Conservation (phyloP, 106 monocot genomes). For the Cymbidium sinense region DNA sequence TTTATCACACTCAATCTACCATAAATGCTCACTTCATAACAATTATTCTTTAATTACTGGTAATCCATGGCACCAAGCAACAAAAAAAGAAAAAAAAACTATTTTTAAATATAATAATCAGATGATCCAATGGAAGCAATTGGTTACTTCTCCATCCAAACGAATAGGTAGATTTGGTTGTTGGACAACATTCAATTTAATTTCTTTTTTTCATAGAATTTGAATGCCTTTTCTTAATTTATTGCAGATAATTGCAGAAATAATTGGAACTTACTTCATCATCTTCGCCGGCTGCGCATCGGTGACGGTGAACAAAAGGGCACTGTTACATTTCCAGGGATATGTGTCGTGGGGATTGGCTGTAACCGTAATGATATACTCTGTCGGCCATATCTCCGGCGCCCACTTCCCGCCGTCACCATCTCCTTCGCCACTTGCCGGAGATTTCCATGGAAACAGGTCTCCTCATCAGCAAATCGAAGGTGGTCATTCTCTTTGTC, state of each 20-base stretch:
- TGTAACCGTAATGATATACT: conserved; percentile 86
- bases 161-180: background rate
- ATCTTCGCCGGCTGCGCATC: conserved; percentile 78
- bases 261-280: conserved; percentile 76
- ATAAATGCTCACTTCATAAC: no score
- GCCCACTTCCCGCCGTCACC: conserved; percentile 94
- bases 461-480: background rate
- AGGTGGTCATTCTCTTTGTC: background rate
- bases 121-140: no score
- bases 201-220: background rate
- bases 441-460: conserved; percentile 80
- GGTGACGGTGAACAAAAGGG: conserved; percentile 50
- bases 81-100: no score
- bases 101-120: no score
- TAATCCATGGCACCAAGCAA: no score
- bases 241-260: conserved; percentile 61
- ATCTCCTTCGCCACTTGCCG: conserved; percentile 60
- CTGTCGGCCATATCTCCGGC: conserved; percentile 86
- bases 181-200: background rate
- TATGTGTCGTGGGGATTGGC: conserved; percentile 73
- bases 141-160: background rate
- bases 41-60: no score
- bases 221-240: background rate
- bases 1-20: background rate
- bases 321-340: conserved; percentile 65